A percentile compares a stretch with the other conserved stretches of the same genome.
Conservation (phyloP, 441 rosid species). For the Brassica balearica region DNA sequence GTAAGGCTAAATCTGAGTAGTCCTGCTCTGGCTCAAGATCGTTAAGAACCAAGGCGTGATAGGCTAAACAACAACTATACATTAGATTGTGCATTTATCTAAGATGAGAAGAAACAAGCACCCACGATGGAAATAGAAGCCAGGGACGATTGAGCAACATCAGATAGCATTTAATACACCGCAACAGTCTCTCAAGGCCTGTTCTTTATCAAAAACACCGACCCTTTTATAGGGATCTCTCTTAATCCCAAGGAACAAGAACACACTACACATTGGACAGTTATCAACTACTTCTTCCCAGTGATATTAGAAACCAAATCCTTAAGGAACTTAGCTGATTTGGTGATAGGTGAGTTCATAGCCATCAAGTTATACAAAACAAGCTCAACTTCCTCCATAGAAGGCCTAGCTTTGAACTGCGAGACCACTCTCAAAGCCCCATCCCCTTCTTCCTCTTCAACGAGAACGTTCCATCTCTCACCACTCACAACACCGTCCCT, state of each 20-base stretch:
- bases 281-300: slow-evolving; percentile 47
- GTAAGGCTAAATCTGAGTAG: no score
- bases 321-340: slow-evolving; percentile 76
- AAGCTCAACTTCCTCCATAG: slow-evolving; percentile 75
- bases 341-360: slow-evolving; percentile 81
- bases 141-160: background rate
- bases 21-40: background rate
- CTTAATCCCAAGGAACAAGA: slow-evolving; percentile 6
- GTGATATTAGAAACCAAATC: slow-evolving; percentile 76
- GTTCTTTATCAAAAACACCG: slow-evolving; percentile 7
- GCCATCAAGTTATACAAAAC: slow-evolving; percentile 88
- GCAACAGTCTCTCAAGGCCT: background rate
- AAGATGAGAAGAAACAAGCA: background rate
- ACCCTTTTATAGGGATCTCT: background rate
- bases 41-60: background rate
- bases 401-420: slow-evolving; percentile 67
- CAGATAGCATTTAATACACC: background rate
- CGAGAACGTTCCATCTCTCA: slow-evolving; percentile 77
- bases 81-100: background rate
- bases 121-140: no score
- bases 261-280: background rate
- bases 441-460: slow-evolving; percentile 79
- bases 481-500: slow-evolving; percentile 86
- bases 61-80: background rate
- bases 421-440: slow-evolving; percentile 73